phyloP scores from a whole-genome alignment of 225 moss, liverwort and hornwort species.

The Physcomitrium patens region DNA sequence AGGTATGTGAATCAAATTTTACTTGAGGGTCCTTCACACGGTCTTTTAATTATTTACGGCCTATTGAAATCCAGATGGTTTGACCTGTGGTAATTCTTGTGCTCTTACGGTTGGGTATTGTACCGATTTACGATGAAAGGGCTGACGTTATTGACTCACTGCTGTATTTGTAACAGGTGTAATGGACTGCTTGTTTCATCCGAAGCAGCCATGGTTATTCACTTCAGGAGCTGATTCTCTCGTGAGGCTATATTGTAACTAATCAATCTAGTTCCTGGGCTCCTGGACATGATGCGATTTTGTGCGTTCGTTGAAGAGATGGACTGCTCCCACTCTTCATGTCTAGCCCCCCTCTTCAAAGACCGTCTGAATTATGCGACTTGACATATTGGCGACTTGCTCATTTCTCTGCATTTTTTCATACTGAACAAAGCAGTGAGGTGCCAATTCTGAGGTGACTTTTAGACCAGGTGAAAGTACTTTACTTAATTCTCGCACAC shows the following conservation, averaged over 20 bases:
- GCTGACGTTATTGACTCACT: constrained; percentile 1
- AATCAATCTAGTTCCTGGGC: constrained; percentile 22
- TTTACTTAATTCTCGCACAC: background rate
- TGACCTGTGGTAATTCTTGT: background rate
- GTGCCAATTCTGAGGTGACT: constrained; percentile 16
- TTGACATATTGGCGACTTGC: no score
- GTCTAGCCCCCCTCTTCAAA: background rate
- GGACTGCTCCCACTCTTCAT: constrained; percentile 15
- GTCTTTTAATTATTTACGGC: no score
- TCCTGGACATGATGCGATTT: constrained; percentile 25
- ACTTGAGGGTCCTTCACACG: no score
- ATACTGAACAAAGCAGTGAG: background rate
- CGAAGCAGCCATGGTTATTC: constrained; percentile 92
- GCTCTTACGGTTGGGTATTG: background rate
- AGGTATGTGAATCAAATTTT: no score
- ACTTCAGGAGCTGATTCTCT: constrained; percentile 89
- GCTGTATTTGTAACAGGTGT: constrained; percentile 62
- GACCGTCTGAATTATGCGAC: background rate
- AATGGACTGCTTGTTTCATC: constrained; percentile 86
- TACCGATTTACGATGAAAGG: background rate
- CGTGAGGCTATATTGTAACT: constrained; percentile 88
- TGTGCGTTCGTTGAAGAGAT: constrained; percentile 27
- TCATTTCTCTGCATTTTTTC: background rate
- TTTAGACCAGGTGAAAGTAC: background rate
- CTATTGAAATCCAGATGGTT: background rate